Conservation (phyloP, 306 rosid genomes). For the Pyrus communis region DNA sequence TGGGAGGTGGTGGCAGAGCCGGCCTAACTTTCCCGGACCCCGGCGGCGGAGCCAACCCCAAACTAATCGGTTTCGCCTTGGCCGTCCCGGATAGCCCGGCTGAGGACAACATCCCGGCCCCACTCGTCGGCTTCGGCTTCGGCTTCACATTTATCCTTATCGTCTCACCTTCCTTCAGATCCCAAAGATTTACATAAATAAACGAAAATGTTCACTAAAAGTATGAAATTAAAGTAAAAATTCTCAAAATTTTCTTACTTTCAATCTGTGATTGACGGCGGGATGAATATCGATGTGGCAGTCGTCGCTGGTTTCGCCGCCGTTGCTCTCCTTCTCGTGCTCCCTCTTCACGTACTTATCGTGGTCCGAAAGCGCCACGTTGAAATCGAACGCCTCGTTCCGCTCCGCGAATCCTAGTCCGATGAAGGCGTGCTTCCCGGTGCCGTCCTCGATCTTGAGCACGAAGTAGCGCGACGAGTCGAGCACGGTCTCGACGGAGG, state of each 20-base stretch:
- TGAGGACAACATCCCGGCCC: conserved; percentile 96
- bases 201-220: background rate
- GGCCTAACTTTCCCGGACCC: conserved; percentile 71
- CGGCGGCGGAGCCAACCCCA: conserved; percentile 89
- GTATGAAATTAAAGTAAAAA: background rate
- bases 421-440: conserved; percentile 85
- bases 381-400: conserved; percentile 96
- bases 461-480: conserved; percentile 97
- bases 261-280: conserved; percentile 84
- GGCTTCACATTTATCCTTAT: conserved; percentile 91
- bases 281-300: conserved; percentile 87
- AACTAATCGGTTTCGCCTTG: conserved; percentile 47
- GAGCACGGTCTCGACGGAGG: conserved; percentile 79
- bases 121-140: conserved; percentile 66
- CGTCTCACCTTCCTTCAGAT: conserved; percentile 86
- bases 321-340: conserved; percentile 52
- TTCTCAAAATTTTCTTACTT: conserved; percentile 26
- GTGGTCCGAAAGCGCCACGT: conserved; percentile 92
- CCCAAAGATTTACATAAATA: background rate
- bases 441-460: conserved; percentile 93
- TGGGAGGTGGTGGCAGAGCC: conserved; percentile 89
- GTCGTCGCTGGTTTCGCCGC: conserved; percentile 45
- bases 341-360: conserved; percentile 84
- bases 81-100: conserved; percentile 62
- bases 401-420: conserved; percentile 89